Percentiles rank a stretch among this genome's conserved stretches.
Evolutionary conservation across 2,329 filamentous ascomycete species (phyloP).

Genomic region (Diaporthe batatas): DNA sequence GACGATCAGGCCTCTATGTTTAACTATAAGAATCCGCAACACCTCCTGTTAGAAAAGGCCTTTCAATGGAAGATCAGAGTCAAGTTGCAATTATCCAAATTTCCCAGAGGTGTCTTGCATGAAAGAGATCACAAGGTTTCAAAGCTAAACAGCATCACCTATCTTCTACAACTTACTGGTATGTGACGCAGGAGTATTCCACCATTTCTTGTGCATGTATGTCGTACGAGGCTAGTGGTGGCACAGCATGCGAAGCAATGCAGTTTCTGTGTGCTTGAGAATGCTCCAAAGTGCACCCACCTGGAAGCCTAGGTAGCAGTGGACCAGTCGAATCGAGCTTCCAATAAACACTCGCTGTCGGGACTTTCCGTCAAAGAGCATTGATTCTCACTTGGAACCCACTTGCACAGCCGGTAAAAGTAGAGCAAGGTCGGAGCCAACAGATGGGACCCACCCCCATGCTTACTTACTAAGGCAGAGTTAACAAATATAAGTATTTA

Average conservation of each 20-base stretch:
- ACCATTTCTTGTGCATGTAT: neutral
- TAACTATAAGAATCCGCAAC: too few relatives aligned
- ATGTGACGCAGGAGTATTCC: too few relatives aligned
- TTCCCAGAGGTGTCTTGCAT: neutral
- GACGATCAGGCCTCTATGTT: too few relatives aligned
- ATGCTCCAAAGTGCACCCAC: too few relatives aligned
- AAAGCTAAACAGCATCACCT: neutral
- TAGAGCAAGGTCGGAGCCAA: conserved; percentile 3
- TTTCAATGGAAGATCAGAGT: neutral
- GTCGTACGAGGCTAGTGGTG: too few relatives aligned
- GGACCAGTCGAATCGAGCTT: conserved; percentile 27
- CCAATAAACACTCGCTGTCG: conserved; percentile 26
- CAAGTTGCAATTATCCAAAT: neutral
- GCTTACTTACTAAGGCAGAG: conserved; percentile 12
- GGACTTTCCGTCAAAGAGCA: conserved; percentile 24
- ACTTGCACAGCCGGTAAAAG: conserved; percentile 13
- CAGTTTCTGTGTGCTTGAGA: too few relatives aligned
- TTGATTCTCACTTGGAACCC: conserved; percentile 23
- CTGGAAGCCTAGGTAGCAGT: neutral
- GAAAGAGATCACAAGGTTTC: neutral
- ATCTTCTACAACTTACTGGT: neutral
- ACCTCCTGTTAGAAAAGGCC: neutral
- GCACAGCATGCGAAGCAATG: too few relatives aligned
- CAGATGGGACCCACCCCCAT: conserved; percentile 15
- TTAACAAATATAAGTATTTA: conserved; percentile 22